Evolutionary conservation across 345 rosid genomes (phyloP), one percentile per base, ranked within the genome.

Genomic region (Linum usitatissimum): DNA sequence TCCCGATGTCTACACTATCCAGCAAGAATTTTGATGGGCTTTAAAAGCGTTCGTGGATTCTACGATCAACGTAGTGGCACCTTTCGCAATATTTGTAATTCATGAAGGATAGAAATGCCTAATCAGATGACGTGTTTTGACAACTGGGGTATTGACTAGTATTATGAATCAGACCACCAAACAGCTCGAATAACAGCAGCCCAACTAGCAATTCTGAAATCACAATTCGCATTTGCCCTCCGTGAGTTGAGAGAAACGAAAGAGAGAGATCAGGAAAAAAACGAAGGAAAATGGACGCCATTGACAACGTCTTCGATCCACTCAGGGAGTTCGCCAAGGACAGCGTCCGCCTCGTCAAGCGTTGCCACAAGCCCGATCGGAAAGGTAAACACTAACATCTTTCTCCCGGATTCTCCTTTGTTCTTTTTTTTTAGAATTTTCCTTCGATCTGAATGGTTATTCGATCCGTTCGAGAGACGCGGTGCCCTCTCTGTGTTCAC

Each of bases 271-370:
- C 8, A 23, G 28, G 28, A 23, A 23, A 5, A 6, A 57, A 10
- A 4, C 13, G 8, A 28, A 57, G 31, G 28, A 23, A 23, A 23
- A 57, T 57, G 60, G 60, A 57, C 30, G 60, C 60, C 17, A 57
- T 57, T 3, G 60, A 57, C 60, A 19, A 23, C 31, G 60, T 57
- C 13, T 57, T 57, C 60, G 60, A 57, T 57, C 60, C 60, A 0
- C 34, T 57, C 13, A 57, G 60, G 31, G 60, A 57, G 12, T 57
- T 57, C 60, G 60, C 60, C 30, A 57, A 57, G 34, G 60, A 57
- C 60, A 57, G 60, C 60, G 60, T 57, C 34, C 60, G 60, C 0
- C 60, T 57, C 60, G 60, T 57, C 15, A 57, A 57, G 60, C 60
- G 60, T 15, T 57, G 60, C 60, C 60, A 57, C 60, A 57, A 57